phyloP scores from a whole-genome alignment of 2,329 filamentous ascomycete species.

The Talaromyces albobiverticillius region DNA sequence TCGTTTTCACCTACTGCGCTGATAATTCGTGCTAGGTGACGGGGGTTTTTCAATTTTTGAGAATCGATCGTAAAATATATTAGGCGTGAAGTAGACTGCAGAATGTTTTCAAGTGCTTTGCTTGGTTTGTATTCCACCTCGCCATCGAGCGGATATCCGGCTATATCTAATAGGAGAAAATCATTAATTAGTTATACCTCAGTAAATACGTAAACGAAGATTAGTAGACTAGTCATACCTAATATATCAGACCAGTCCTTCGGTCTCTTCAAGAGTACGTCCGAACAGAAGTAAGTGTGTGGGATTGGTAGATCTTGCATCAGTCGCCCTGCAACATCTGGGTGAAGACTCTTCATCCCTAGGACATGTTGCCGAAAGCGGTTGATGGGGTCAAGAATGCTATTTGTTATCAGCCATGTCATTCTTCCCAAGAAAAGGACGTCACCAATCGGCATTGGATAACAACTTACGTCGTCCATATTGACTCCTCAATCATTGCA shows the following conservation, averaged over 20 bases:
- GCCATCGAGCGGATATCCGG: neutral
- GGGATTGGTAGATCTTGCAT: neutral
- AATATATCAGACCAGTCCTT: neutral
- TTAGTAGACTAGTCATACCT: neutral
- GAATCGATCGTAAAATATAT: neutral
- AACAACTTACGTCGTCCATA: neutral
- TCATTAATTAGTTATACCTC: neutral
- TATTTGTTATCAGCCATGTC: neutral
- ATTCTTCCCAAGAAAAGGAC: no score
- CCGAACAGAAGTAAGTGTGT: neutral
- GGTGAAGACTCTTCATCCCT: neutral
- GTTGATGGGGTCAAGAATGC: neutral
- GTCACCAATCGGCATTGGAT: no score
- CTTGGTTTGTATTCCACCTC: neutral
- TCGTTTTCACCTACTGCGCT: neutral
- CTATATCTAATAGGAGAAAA: neutral
- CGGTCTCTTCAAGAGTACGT: neutral
- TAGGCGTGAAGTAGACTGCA: neutral
- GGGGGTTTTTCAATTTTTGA: neutral
- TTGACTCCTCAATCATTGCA: neutral
- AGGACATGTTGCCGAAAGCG: neutral
- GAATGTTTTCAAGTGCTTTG: neutral
- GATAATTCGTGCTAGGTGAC: neutral
- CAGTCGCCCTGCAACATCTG: neutral
- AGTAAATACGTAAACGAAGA: neutral